Evolutionary conservation across 1,284 basidiomycete species (phyloP), one percentile per base, ranked within the genome.

Genomic region (Apiotrichum akiyoshidainum): DNA sequence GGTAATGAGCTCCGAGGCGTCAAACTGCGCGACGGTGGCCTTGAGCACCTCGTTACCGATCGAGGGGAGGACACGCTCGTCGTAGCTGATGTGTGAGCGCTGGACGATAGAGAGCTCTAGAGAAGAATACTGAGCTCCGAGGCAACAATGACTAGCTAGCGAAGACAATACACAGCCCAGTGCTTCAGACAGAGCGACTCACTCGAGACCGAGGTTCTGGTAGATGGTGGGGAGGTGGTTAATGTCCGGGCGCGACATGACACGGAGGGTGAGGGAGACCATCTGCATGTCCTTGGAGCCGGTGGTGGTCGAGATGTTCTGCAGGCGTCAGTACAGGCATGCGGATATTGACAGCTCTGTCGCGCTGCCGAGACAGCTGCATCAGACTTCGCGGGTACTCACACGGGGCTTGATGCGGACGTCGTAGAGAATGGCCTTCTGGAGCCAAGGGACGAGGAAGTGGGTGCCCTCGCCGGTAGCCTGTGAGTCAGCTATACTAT

Each of bases 31-130:
- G 0, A 99, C 96, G 61, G 95, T 97, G 56, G 90, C 90, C 81
- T 99, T 99, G 68, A 97, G 78, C 34, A 99, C 94, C 80, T 99
- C 95, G 75, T 99, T 99, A 46, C 93, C 94, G 73, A 98, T 90
- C 45, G 90, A 92, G 11, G 90, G 90, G 19, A 93, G 80, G 2
- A 96, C 92, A 70, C 93, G 86, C 81, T 99, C 95, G 78, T 99
- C 96, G 78, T 99, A 99, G 79, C 74, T 50, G 35, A 3, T 6
- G 26, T 48, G 19, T 39, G 9, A 50, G 35, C 13, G 19, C 19
- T n/a, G n/a, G n/a, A n/a, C n/a, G n/a, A n/a, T n/a, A n/a, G n/a
- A n/a, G n/a, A n/a, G n/a, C n/a, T n/a, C n/a, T n/a, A 7, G 26
- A 31, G 7, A 31, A 31, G 26, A 31, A 4, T 3, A 31, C 26